A percentile compares a stretch with the other conserved stretches of the same genome.
These are phyloP conservation scores for Caloboletus firmus DNA, from an alignment of 1,284 basidiomycete genomes.

Conservation along the genomic window DNA sequence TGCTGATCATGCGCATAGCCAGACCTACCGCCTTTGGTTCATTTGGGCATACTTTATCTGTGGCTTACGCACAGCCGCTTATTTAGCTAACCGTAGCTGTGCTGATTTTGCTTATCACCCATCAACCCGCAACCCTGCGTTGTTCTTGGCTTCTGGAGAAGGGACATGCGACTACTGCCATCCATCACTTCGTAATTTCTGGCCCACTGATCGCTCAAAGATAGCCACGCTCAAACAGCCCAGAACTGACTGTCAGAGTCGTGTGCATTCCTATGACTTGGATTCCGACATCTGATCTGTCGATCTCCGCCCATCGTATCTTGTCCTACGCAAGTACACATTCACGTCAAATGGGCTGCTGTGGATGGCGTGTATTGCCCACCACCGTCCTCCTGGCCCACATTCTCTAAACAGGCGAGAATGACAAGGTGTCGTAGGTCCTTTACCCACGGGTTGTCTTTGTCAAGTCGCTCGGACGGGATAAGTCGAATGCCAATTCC, in stretches of 20 bases:
- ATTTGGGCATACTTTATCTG: neutral
- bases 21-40: neutral
- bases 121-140: neutral
- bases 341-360: slow-evolving; percentile 10
- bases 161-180: neutral
- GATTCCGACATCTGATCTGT: slow-evolving; percentile 20
- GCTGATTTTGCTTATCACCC: slow-evolving; percentile 4
- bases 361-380: neutral
- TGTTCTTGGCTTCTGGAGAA: neutral
- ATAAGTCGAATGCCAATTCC: too few relatives aligned
- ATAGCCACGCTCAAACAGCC: neutral
- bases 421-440: slow-evolving; percentile 30
- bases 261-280: neutral
- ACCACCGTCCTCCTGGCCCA: slow-evolving; percentile 4
- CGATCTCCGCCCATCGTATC: slow-evolving; percentile 17
- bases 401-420: slow-evolving; percentile 8
- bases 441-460: slow-evolving; percentile 14
- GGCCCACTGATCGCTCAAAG: neutral
- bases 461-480: too few relatives aligned
- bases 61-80: slow-evolving; percentile 1
- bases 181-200: neutral
- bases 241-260: neutral
- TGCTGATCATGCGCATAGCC: too few relatives aligned
- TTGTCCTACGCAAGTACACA: slow-evolving; percentile 6
- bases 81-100: neutral